phyloP scores from a whole-genome alignment of 306 rosid genomes.

The Adenanthera pavonina region DNA sequence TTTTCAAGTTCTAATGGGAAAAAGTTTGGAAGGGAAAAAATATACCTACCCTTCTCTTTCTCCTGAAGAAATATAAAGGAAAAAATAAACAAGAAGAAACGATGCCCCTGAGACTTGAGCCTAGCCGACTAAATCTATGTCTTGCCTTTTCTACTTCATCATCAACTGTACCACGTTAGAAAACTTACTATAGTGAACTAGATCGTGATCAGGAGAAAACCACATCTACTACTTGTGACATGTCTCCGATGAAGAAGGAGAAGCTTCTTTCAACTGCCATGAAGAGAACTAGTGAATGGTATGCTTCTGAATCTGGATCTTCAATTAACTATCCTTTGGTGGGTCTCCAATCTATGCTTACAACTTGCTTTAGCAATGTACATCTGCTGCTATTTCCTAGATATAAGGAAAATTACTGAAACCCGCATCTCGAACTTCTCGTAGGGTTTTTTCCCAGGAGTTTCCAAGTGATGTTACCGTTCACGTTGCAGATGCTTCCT shows the following conservation, averaged over 20 bases:
- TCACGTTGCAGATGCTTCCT: constrained; percentile 76
- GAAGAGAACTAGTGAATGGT: constrained; percentile 98
- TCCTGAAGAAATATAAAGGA: neutral
- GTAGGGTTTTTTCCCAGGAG: constrained; percentile 96
- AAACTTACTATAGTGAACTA: constrained; percentile 41
- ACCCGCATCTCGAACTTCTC: constrained; percentile 38
- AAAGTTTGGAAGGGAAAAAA: neutral
- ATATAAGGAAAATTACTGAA: constrained; percentile 8
- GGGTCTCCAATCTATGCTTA: neutral
- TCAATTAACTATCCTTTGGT: constrained; percentile 1
- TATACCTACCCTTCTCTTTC: neutral
- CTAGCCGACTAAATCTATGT: neutral
- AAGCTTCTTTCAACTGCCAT: constrained; percentile 79
- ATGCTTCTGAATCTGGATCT: constrained; percentile 30
- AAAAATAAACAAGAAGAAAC: neutral
- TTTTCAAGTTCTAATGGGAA: constrained; percentile 27
- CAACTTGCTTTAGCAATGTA: constrained; percentile 29
- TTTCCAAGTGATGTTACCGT: constrained; percentile 89
- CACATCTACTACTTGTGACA: constrained; percentile 50
- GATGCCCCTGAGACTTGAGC: neutral
- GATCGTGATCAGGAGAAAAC: constrained; percentile 57
- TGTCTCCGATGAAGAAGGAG: constrained; percentile 75
- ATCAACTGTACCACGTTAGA: neutral
- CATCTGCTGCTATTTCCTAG: constrained; percentile 22
- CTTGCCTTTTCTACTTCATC: neutral